Base-by-base conservation (phyloP, 805 yeast genomes). In the Zygoascus biomembranicola region DNA sequence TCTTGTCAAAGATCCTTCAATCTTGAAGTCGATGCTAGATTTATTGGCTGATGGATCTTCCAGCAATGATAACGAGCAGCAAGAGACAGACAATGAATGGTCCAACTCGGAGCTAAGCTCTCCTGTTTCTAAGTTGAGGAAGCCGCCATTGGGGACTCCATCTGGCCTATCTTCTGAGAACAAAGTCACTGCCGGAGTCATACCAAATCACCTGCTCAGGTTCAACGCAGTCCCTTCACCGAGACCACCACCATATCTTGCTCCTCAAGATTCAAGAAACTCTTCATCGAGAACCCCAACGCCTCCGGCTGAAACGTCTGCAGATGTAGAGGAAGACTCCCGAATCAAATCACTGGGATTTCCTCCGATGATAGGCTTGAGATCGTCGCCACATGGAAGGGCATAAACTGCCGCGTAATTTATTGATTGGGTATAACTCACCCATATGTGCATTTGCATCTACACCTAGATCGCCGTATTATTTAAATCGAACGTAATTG, bases 331-430 rank as follows among this genome's bases (percentile, higher is more conserved):
- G 20, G 54, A 55, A 13, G 57, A 55, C 52, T 52, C 56, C 50
- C 57, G 59, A 8, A 60, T 60, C 13, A 57, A 55, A 42, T 59
- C 66, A 3, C 56, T 62, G 54, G 66, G 66, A 6, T 63, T 63
- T 47, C 66, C 66, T 16, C 66, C 66, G 2, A 43, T 59, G 51
- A 50, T 62, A 19, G 49, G 49, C 14, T 19, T 42, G 16, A 49
- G 31, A 18, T 23, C 32, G 16, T 42, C 51, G n/a, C 32, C 48
- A 11, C 31, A 26, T 45, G 18, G 32, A 26, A n/a, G 35, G n/a
- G 37, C 48, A 10, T 45, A 23, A 16, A 35, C 13, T 11, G 39
- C 16, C 39, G 16, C 13, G 8, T 35, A 35, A 35, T 35, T 35
- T 35, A 35, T 35, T 35, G 39, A 35, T n/a, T 35, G 39, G 39